A percentile compares a stretch with the other conserved stretches of the same genome.
Evolutionary conservation across 1,139 yeast species (phyloP).

Genomic region (Saccharomyces uvarum): DNA sequence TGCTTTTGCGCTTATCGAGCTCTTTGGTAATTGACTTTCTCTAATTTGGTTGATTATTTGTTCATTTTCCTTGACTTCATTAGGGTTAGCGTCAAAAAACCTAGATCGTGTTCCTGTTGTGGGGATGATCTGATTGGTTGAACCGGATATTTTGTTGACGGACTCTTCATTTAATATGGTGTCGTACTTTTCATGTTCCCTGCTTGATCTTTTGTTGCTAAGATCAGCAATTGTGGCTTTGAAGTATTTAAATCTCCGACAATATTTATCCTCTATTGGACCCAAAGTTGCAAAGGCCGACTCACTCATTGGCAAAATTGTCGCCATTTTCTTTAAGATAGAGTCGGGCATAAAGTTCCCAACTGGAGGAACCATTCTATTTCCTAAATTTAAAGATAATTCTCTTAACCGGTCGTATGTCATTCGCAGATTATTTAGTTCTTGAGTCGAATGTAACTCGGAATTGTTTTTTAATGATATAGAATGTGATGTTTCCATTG

Average conservation of each 20-base stretch:
- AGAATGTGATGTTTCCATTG: conserved; percentile 10
- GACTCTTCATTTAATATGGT: conserved; percentile 12
- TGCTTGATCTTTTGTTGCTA: conserved; percentile 25
- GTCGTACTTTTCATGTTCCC: conserved; percentile 3
- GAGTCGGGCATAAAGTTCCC: conserved; percentile 43
- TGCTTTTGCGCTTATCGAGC: background rate
- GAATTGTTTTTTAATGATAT: conserved; percentile 15
- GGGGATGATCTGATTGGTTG: background rate
- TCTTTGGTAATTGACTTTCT: conserved; percentile 8
- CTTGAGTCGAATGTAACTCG: conserved; percentile 27
- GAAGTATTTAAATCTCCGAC: conserved; percentile 42
- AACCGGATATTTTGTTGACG: background rate
- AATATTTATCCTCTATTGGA: conserved; percentile 38
- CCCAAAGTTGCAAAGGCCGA: conserved; percentile 42
- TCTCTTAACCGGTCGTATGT: conserved; percentile 39
- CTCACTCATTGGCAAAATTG: conserved; percentile 46
- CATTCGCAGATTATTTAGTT: conserved; percentile 22
- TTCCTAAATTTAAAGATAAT: conserved; percentile 40
- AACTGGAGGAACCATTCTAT: conserved; percentile 31
- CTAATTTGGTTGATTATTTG: conserved; percentile 17
- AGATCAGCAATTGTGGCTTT: conserved; percentile 39
- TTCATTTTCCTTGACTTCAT: conserved; percentile 12
- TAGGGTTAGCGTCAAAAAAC: conserved; percentile 13
- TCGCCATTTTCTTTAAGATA: conserved; percentile 49
- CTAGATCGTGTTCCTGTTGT: conserved; percentile 12